phyloP scores from a whole-genome alignment of 306 rosid genomes.

The Ammopiptanthus mongolicus region DNA sequence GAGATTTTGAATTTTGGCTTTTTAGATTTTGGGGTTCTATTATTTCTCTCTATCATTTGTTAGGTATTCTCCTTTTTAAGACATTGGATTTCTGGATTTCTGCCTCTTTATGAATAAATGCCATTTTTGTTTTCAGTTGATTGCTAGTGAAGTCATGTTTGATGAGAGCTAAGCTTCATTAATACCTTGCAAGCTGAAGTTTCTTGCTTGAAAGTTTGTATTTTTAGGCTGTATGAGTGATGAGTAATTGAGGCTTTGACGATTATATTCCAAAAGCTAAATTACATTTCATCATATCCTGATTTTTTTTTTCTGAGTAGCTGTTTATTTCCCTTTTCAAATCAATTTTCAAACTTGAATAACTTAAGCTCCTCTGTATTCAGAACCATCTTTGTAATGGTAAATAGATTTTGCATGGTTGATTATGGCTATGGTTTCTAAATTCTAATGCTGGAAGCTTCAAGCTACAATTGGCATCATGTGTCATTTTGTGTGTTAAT shows the following conservation, averaged over 20 bases:
- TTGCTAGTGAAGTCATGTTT: constrained; percentile 9
- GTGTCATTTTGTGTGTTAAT: neutral
- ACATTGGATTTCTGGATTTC: neutral
- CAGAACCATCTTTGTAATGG: neutral
- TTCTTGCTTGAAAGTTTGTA: constrained; percentile 5
- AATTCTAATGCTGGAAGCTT: neutral
- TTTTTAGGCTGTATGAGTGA: constrained; percentile 19
- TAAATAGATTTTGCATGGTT: neutral
- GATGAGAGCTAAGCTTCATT: constrained; percentile 6
- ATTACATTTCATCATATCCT: no score
- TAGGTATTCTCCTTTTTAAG: neutral
- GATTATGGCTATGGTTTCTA: neutral
- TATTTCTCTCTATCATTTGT: neutral
- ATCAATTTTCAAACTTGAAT: neutral
- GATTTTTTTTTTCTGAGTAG: neutral
- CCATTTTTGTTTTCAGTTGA: neutral
- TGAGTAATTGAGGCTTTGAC: neutral
- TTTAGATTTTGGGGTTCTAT: neutral
- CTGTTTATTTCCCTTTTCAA: neutral
- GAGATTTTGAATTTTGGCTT: no score
- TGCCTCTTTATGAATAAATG: neutral
- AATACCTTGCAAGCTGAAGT: constrained; percentile 2
- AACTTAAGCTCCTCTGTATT: neutral
- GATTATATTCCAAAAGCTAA: neutral
- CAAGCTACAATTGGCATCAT: neutral